Percentiles rank a stretch among this genome's conserved stretches.
Evolutionary conservation across 305 asterid species (phyloP).

Genomic region (Fraxinus sp.): DNA sequence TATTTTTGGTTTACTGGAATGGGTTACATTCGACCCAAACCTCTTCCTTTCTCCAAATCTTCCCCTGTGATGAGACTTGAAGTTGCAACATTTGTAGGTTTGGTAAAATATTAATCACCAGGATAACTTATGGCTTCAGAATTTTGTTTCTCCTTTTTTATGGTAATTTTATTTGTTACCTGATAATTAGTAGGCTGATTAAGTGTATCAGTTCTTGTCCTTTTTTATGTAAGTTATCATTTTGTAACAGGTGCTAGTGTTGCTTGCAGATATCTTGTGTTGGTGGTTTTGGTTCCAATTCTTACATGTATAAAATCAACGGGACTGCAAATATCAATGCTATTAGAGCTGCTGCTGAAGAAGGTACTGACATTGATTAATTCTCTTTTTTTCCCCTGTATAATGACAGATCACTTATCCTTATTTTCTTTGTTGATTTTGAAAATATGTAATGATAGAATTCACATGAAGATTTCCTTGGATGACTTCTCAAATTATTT

Average conservation of each 20-base stretch:
- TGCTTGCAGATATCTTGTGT: conserved; percentile 82
- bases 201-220: neutral
- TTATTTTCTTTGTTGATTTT: neutral
- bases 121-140: neutral
- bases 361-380: conserved; percentile 48
- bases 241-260: conserved; percentile 12
- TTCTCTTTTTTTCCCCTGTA: neutral
- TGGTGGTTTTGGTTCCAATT: conserved; percentile 94
- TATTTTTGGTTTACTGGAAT: neutral
- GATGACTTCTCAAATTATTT: neutral
- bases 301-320: conserved; percentile 86
- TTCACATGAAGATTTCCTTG: neutral
- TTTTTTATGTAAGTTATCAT: neutral
- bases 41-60: neutral
- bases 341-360: conserved; percentile 89
- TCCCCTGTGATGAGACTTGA: neutral
- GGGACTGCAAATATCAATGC: conserved; percentile 96
- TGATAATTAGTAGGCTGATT: neutral
- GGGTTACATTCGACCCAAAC: neutral
- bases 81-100: neutral
- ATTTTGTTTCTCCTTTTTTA: neutral
- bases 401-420: neutral
- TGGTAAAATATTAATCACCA: neutral
- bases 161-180: neutral
- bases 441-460: neutral